These are phyloP conservation scores for Dothidotthia symphoricarpi DNA, from an alignment of 2,329 filamentous ascomycete genomes.

Conservation along the genomic window DNA sequence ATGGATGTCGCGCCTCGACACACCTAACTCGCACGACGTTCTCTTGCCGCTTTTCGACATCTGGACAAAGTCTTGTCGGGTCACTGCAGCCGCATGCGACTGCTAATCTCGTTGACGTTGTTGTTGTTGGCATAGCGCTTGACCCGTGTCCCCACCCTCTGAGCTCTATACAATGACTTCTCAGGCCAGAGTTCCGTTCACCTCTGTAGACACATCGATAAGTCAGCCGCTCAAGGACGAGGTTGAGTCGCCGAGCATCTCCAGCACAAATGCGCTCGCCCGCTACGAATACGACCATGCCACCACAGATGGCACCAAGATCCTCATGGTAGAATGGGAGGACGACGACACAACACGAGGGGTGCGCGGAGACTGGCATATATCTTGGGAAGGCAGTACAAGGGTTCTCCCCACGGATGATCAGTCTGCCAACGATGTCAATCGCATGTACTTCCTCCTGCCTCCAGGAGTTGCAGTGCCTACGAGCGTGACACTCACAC, in stretches of 20 bases:
- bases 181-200: conserved; percentile 38
- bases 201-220: conserved; percentile 44
- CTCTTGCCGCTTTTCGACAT: conserved; percentile 13
- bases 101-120: not conserved
- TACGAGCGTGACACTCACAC: conserved; percentile 65
- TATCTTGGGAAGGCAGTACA: conserved; percentile 80
- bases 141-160: conserved; percentile 14
- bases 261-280: conserved; percentile 62
- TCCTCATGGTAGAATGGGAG: conserved; percentile 92
- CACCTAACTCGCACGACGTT: conserved; percentile 14
- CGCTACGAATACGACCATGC: conserved; percentile 85
- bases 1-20: conserved; percentile 16
- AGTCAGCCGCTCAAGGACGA: conserved; percentile 36
- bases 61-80: conserved; percentile 13
- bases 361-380: conserved; percentile 64
- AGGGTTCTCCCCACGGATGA: conserved; percentile 67
- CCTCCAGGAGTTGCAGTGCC: conserved; percentile 71
- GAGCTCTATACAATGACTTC: conserved; percentile 36
- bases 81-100: no score
- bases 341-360: conserved; percentile 54
- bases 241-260: conserved; percentile 50
- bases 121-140: no score
- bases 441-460: conserved; percentile 77
- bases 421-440: conserved; percentile 49
- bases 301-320: conserved; percentile 77